Evolutionary conservation across 176 grass and related monocot genomes (phyloP).

Genomic region (Zizania latifolia): DNA sequence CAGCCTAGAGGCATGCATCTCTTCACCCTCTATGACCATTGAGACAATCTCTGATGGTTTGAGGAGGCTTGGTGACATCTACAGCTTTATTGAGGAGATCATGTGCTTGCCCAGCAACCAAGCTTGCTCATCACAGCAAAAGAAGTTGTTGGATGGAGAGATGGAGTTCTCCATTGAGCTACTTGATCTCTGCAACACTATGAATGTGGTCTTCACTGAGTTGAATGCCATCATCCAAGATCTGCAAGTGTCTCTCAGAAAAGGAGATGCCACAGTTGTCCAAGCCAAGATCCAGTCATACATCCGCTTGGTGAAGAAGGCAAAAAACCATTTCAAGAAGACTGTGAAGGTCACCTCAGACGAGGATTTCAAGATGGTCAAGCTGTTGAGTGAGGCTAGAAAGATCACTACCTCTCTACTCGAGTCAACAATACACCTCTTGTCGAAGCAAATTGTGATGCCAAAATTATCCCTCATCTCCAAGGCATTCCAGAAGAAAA

Average conservation of each 20-base stretch:
- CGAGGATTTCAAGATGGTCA: not conserved
- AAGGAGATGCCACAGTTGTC: slow-evolving; percentile 9
- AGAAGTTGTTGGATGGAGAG: slow-evolving; percentile 23
- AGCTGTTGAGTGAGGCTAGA: not conserved
- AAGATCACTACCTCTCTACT: not conserved
- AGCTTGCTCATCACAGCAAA: not conserved
- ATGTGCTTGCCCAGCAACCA: slow-evolving; percentile 9
- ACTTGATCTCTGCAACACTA: slow-evolving; percentile 22
- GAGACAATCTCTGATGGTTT: no score
- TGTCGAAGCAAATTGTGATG: not conserved
- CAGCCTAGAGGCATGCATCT: no score
- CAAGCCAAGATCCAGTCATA: slow-evolving; percentile 23
- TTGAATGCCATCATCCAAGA: slow-evolving; percentile 29
- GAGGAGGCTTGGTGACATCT: no score
- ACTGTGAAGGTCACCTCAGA: not conserved
- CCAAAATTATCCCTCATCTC: no score
- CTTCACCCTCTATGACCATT: no score
- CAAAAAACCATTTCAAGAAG: slow-evolving; percentile 27
- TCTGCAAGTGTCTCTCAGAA: slow-evolving; percentile 17
- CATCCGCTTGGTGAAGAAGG: no score
- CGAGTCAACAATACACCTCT: not conserved
- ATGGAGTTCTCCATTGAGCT: slow-evolving; percentile 25
- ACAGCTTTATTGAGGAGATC: not conserved
- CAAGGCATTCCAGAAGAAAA: no score
- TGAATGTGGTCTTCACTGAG: slow-evolving; percentile 20